Evolutionary conservation across 306 rosid genomes (phyloP).

Genomic region (Cyclanthera cordifolia): DNA sequence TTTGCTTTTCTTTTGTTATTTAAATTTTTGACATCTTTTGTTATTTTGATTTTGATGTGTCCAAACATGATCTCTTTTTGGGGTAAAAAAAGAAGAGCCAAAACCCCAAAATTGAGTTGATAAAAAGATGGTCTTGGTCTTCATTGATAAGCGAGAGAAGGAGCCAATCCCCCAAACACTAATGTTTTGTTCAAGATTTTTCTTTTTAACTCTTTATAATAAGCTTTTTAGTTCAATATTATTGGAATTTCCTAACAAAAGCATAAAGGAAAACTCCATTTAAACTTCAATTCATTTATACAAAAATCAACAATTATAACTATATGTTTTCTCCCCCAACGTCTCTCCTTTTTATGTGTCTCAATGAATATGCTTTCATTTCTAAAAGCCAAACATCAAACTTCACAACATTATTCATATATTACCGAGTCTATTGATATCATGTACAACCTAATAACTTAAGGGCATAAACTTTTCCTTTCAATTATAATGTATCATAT

Average conservation of each 20-base stretch:
- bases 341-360: conserved; percentile 12
- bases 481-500: no score
- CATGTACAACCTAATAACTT: no score
- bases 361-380: conserved; percentile 8
- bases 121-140: conserved; percentile 13
- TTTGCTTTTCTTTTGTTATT: no score
- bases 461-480: no score
- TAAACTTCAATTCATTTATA: no score
- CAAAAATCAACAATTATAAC: no score
- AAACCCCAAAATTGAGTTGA: conserved; percentile 1
- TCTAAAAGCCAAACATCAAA: conserved; percentile 2
- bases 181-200: no score
- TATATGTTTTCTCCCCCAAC: neutral
- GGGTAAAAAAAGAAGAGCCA: neutral
- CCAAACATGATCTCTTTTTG: neutral
- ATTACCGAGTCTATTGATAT: no score
- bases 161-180: no score
- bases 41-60: neutral
- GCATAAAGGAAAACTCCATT: neutral
- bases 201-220: neutral
- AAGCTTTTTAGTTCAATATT: conserved; percentile 12
- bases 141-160: neutral
- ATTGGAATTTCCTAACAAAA: neutral
- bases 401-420: neutral
- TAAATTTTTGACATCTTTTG: no score